Percentiles rank a stretch among this genome's conserved stretches.
Conservation (phyloP, 2,329 filamentous ascomycete genomes). For the Colletotrichum caudatum region DNA sequence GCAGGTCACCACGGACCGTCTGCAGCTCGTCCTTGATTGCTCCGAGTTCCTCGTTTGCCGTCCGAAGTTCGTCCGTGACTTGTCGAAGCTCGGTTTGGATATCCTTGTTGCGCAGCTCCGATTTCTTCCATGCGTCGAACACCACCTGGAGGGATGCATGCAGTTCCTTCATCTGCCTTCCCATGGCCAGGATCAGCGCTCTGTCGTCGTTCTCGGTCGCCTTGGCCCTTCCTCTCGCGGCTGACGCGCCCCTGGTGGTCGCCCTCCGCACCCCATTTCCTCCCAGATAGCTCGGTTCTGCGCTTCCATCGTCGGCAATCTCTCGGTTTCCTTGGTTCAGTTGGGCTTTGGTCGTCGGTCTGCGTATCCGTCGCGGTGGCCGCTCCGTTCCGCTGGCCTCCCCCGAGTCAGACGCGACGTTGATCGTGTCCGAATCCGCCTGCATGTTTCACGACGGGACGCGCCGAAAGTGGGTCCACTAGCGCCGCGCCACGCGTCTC, state of each 20-base stretch:
- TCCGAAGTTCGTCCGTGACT: neutral
- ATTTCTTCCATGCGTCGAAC: neutral
- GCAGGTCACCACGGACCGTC: neutral
- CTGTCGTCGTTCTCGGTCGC: neutral
- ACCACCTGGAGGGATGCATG: neutral
- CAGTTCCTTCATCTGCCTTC: neutral
- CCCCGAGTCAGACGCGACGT: neutral
- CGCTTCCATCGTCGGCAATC: neutral
- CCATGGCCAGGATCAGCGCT: neutral
- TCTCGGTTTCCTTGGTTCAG: neutral
- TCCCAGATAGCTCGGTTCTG: neutral
- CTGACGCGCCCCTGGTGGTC: neutral
- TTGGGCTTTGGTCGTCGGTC: neutral
- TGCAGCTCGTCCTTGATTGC: neutral
- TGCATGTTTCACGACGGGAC: conserved; percentile 2
- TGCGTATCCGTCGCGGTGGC: neutral
- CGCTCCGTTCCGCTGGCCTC: neutral
- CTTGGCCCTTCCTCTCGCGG: neutral
- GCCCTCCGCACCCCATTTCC: neutral
- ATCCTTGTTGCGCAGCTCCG: neutral
- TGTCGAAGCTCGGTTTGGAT: neutral
- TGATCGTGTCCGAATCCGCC: neutral
- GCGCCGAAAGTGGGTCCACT: conserved; percentile 2
- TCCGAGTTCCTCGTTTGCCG: neutral
- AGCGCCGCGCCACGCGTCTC: too few species aligned